A percentile compares a stretch with the other conserved stretches of the same genome.
phyloP scores from a whole-genome alignment of 2,329 filamentous ascomycete genomes.

The Pestalotiopsis sp. region DNA sequence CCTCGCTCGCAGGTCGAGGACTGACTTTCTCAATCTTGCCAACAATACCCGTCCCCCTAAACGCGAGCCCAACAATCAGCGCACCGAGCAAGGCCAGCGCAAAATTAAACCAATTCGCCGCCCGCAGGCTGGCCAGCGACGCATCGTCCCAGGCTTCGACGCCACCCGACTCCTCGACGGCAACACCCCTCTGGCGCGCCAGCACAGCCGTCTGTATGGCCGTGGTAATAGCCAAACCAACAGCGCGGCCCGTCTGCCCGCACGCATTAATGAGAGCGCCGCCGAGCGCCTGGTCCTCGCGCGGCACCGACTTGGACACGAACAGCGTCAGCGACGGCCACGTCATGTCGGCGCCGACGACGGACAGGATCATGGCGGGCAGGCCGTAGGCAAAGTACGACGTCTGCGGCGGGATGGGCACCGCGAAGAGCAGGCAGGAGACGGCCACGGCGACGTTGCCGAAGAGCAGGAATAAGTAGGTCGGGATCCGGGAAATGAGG shows the following conservation, averaged over 20 bases:
- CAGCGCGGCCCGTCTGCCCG: slow-evolving; percentile 65
- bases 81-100: slow-evolving; percentile 47
- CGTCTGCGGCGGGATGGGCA: slow-evolving; percentile 62
- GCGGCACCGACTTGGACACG: slow-evolving; percentile 63
- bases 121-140: slow-evolving; percentile 51
- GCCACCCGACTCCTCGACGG: slow-evolving; percentile 46
- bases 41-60: slow-evolving; percentile 55
- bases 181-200: slow-evolving; percentile 47
- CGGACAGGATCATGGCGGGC: slow-evolving; percentile 66
- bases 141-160: slow-evolving; percentile 46
- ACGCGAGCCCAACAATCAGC: slow-evolving; percentile 47
- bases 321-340: slow-evolving; percentile 70
- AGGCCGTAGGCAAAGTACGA: slow-evolving; percentile 71
- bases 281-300: slow-evolving; percentile 67
- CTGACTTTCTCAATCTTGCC: slow-evolving; percentile 39
- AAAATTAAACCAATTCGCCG: slow-evolving; percentile 56
- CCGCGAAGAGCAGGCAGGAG: slow-evolving; percentile 63
- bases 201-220: slow-evolving; percentile 67
- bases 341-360: slow-evolving; percentile 68
- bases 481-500: slow-evolving; percentile 60
- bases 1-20: slow-evolving; percentile 15
- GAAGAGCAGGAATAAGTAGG: slow-evolving; percentile 58
- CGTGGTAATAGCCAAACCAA: slow-evolving; percentile 68
- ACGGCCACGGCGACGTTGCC: slow-evolving; percentile 60
- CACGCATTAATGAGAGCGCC: slow-evolving; percentile 70